A percentile compares a stretch with the other conserved stretches of the same genome.
Evolutionary conservation across 169 alveolate genomes (phyloP).

Genomic region (Sarcocystis neurona): DNA sequence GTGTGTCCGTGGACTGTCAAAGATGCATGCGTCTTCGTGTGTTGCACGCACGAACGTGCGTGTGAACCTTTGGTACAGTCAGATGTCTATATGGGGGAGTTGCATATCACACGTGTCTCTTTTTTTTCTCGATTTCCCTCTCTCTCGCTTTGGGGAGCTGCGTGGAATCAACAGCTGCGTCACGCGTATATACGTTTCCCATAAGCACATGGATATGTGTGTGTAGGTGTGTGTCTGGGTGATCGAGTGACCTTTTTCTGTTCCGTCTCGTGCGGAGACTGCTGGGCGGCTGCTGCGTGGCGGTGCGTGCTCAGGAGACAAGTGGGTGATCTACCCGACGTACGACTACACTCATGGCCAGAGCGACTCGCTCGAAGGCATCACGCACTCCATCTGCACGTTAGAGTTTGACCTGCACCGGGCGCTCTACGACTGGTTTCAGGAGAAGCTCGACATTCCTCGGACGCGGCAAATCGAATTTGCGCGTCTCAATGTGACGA

Average conservation of each 20-base stretch:
- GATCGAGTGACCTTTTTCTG: background rate
- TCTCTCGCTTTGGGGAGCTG: too few relatives aligned
- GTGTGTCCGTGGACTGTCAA: too few relatives aligned
- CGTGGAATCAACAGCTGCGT: too few relatives aligned
- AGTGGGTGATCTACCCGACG: slow-evolving; percentile 99
- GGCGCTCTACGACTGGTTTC: slow-evolving; percentile 99
- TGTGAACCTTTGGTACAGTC: too few relatives aligned
- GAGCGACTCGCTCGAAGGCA: slow-evolving; percentile 95
- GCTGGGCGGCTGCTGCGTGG: background rate
- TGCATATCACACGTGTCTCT: too few relatives aligned
- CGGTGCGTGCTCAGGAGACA: slow-evolving; percentile 73
- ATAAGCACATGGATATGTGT: too few relatives aligned
- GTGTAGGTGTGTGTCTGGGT: background rate
- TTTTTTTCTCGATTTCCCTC: too few relatives aligned
- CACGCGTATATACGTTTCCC: too few relatives aligned
- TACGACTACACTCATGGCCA: slow-evolving; percentile 99
- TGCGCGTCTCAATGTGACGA: slow-evolving; percentile 96
- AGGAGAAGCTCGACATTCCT: slow-evolving; percentile 40
- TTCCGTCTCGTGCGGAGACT: background rate
- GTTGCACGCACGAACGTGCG: too few relatives aligned
- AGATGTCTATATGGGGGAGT: too few relatives aligned
- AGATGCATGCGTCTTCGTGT: too few relatives aligned
- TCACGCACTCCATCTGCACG: slow-evolving; percentile 99
- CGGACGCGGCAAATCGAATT: slow-evolving; percentile 91
- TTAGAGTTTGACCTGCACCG: slow-evolving; percentile 98